Base-by-base conservation (phyloP, 163 green algal species). In the Chlamydomonas reinhardtii region DNA sequence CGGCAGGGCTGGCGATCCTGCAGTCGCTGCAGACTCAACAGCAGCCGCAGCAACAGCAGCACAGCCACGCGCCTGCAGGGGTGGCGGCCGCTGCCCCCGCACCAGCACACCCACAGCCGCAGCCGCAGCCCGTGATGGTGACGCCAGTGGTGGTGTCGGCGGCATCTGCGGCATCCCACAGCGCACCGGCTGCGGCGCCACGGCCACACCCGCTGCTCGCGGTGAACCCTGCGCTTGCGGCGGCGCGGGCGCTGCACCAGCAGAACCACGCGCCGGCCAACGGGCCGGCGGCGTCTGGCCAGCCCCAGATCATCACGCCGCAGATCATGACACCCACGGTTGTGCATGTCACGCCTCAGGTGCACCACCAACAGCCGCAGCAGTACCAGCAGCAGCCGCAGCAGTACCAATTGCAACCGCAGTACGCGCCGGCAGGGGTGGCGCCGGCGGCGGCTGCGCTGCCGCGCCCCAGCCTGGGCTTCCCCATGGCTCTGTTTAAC, bases 401-500 rank as follows among this genome's bases (percentile, higher is more conserved):
- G n/a, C 35, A 62, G 15, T 35, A n/a, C 14, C 54, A 54, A 27
- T 35, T 19, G n/a, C 73, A 79, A 19, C 52, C 14, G 34, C 76
- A 73, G 59, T n/a, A 73, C 14, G 52, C 52, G n/a, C 76, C 59
- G 20, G 20, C 16, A 19, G 59, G 24, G 24, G 56, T 19, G 54
- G 22, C 56, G 32, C 32, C 54, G 74, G 22, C 52, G 72, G 52
- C 52, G 31, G 29, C 52, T 15, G 73, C 52, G 32, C 74, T 25
- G 56, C 62, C 59, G 25, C 59, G 62, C 24, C 62, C 25, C 27
- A 70, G 2, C 62, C 12, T 70, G 12, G 54, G 64, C 15, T 85
- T 61, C 77, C 77, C 77, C 14, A 25, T 85, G 77, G 77, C 77
- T 0, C 22, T 76, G 31, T 69, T 76, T 43, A 85, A 85, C 43